These are phyloP conservation scores for Citrus maxima DNA, from an alignment of 345 rosid species.

Conservation along the genomic window DNA sequence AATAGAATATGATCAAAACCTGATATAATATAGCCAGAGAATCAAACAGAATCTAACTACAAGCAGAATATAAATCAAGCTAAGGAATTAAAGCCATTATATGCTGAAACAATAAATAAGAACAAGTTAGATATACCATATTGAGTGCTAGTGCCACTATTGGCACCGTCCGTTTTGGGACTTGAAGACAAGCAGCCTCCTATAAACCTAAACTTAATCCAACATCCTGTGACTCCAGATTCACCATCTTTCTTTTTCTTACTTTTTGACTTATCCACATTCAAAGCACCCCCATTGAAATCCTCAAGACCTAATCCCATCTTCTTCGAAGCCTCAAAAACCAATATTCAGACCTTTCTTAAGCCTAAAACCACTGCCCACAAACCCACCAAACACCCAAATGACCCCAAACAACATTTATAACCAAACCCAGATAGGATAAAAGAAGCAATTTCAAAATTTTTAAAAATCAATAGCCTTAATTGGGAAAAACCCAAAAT, in stretches of 20 bases:
- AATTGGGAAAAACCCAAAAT: slow-evolving; percentile 2
- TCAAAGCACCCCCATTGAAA: slow-evolving; percentile 21
- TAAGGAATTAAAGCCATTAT: neutral
- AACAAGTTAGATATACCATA: slow-evolving; percentile 21
- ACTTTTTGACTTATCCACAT: slow-evolving; percentile 23
- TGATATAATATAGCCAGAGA: neutral
- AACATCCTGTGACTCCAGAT: slow-evolving; percentile 26
- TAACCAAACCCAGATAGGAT: neutral
- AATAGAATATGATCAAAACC: neutral
- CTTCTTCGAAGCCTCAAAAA: neutral
- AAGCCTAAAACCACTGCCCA: neutral
- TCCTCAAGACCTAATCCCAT: slow-evolving; percentile 33
- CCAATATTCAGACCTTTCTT: neutral
- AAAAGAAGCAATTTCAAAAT: slow-evolving; percentile 2
- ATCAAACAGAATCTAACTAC: neutral
- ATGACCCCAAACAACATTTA: neutral
- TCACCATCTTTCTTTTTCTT: slow-evolving; percentile 33
- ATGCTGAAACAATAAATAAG: slow-evolving; percentile 1
- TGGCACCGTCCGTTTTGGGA: slow-evolving; percentile 31
- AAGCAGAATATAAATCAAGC: neutral
- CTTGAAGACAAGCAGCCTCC: slow-evolving; percentile 34
- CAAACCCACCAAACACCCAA: neutral
- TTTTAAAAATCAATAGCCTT: neutral
- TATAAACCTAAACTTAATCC: slow-evolving; percentile 39
- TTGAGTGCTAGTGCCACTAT: slow-evolving; percentile 27